Base-by-base conservation (phyloP, 441 rosid species). In the Breynia disticha region DNA sequence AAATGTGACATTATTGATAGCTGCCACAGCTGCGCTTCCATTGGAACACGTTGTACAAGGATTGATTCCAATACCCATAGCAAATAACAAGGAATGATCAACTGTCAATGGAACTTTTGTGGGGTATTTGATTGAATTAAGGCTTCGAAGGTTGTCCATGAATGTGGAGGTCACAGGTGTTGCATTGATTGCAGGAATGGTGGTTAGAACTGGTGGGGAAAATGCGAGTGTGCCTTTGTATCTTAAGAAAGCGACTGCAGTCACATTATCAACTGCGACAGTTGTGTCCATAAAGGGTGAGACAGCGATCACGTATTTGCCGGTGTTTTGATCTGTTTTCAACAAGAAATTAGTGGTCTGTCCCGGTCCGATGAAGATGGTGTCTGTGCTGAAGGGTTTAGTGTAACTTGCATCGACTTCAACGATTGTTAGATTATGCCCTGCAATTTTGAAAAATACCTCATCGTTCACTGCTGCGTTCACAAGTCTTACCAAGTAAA, bases 221-320 rank as follows among this genome's bases (percentile, higher is more conserved):
- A 72, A 73, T 13, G 67, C 49, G 7, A 60, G 67, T 10, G 88
- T 81, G 52, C 87, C 84, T 7, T 73, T 64, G 60, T 90, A 90
- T 38, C 76, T 74, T 35, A 90, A 51, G 7, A 76, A 78, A 43
- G 86, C 95, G 2, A 77, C 76, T n/a, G 95, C 77, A 0, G 96
- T 90, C 16, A 58, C 46, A 56, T 90, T 87, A 60, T 91, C 89
- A 0, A 91, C 84, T 0, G 84, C 75, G 11, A 91, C 53, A 0
- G 78, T 65, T 8, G 90, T 62, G 60, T 91, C 98, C 95, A 86
- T 83, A 75, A 91, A 87, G 5, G 98, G 90, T 3, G 94, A 82
- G 35, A 77, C 78, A 2, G 82, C 77, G 11, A 86, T 72, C 37
- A 82, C 52, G 72, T 79, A 91, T 42, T 69, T 86, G 0, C 90